Evolutionary conservation across 257 asterid species (phyloP), one percentile per base, ranked within the genome.

Genomic region (Coffea eugenioides): DNA sequence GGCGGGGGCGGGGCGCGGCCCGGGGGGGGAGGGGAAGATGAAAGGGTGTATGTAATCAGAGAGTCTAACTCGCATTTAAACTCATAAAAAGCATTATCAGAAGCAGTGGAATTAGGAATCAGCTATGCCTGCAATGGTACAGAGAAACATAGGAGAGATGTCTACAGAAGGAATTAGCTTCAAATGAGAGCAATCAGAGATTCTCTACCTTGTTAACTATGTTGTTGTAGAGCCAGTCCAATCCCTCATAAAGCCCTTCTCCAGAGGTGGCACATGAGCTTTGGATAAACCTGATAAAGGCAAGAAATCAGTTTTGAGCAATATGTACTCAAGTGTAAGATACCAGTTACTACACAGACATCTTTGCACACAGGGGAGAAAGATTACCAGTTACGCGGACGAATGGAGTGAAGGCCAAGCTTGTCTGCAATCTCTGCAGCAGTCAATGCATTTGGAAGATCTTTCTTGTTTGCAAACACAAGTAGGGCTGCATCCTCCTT

Each of bases 181-280:
- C 15, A 75, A 23, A 2, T 4, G 3, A 18, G 66, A 46, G 72
- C 25, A 75, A 43, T 59, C 45, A 76, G 72, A 64, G 4, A 43
- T 8, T 76, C 51, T 54, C 43, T 64, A 84, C 94, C 94, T 90
- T 88, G 89, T 84, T 84, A 56, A 89, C 92, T 74, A 90, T 87
- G 91, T 88, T 90, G 90, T 90, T 88, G 77, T 91, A 87, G 81
- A 90, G 94, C 92, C 94, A 90, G 82, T 90, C 94, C 62, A 90
- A 87, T 59, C 94, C 94, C 86, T 90, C 94, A 73, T 88, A 90
- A 61, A 90, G 82, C 74, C 92, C 94, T 84, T 90, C 94, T 18
- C 94, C 94, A 43, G 92, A 88, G 61, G 92, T 90, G 61, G 94
- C 94, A 83, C 94, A 90, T 48, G 94, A 87, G 87, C 94, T 90